Evolutionary conservation across 345 rosid species (phyloP).

Genomic region (Gossypium australe): DNA sequence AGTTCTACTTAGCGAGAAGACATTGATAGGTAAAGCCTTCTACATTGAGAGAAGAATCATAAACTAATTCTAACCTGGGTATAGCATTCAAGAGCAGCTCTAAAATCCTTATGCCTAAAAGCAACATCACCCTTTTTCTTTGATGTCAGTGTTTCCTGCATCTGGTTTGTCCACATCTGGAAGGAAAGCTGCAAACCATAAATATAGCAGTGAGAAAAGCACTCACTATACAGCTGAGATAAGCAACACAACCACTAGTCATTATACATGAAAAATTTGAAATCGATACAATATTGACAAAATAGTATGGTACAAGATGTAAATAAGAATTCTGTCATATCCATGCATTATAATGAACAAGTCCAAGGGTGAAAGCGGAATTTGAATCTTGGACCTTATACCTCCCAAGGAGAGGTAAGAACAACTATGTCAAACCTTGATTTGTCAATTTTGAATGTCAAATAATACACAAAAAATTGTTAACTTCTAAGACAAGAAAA

Average conservation of each 20-base stretch:
- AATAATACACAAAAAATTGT: not conserved
- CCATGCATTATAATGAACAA: not conserved
- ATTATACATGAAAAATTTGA: not conserved
- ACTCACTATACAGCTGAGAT: not conserved
- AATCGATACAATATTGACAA: not conserved
- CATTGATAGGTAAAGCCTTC: not conserved
- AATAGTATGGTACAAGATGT: not conserved
- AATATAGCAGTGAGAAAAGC: conserved; percentile 1
- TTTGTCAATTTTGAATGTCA: not conserved
- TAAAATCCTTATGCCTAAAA: conserved; percentile 69
- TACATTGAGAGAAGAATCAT: not conserved
- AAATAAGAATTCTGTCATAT: not conserved
- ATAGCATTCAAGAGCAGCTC: conserved; percentile 63
- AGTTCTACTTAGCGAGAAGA: not conserved
- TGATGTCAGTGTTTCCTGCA: conserved; percentile 77
- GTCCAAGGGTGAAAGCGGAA: not conserved
- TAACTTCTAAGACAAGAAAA: not conserved
- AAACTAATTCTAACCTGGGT: conserved; percentile 54
- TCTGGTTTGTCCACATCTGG: conserved; percentile 98
- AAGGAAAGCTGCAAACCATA: conserved; percentile 67
- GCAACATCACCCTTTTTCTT: conserved; percentile 91
- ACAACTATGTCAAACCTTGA: not conserved
- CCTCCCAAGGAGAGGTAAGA: not conserved
- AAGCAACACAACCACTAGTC: not conserved
- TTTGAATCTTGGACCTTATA: not conserved